Evolutionary conservation across 2,329 filamentous ascomycete genomes (phyloP), one percentile per base, ranked within the genome.

Genomic region (Pezicula rhizophila): DNA sequence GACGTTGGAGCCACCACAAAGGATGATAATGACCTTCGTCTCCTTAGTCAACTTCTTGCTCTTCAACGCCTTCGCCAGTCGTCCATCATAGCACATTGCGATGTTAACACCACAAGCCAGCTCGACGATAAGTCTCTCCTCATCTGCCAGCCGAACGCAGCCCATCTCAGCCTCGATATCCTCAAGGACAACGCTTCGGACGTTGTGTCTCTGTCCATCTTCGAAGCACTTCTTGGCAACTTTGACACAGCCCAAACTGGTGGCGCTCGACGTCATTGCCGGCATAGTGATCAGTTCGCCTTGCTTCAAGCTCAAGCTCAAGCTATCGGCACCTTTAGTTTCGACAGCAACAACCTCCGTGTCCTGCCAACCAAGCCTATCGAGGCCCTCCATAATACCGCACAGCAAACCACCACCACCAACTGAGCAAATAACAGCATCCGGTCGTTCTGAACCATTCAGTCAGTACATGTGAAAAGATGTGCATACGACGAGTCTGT

Each of bases 81-180:
- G 67, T 0, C 77, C 80, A 35, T 78, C 78, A 61, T 89, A 90
- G 51, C 74, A 81, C 4, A 80, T 65, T 1, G 85, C 87, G 12
- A 95, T 68, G 47, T 85, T 87, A 5, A 92, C 89, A 1, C 91
- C 90, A 64, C 92, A 96, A 0, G 90, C 83, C 35, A 85, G 74
- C 71, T 97, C 92, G 2, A 95, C 88, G 51, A 96, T 72, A 49
- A 92, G 70, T 28, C 85, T 73, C 58, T 91, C 87, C 52, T 95
- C 89, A 59, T 96, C 87, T 6, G 88, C 85, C 52, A 96, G 83
- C 15, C 79, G 75, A 61, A 85, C 82, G 48, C 85, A 87, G 3
- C 83, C 89, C 67, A 84, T 79, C 20, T 87, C 89, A 0, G 92
- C 91, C 61, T 93, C 87, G 5, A 81, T 82, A 59, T 95, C 89